phyloP scores from a whole-genome alignment of 164 flowering plant genomes.

The Nymphaea thermarum region DNA sequence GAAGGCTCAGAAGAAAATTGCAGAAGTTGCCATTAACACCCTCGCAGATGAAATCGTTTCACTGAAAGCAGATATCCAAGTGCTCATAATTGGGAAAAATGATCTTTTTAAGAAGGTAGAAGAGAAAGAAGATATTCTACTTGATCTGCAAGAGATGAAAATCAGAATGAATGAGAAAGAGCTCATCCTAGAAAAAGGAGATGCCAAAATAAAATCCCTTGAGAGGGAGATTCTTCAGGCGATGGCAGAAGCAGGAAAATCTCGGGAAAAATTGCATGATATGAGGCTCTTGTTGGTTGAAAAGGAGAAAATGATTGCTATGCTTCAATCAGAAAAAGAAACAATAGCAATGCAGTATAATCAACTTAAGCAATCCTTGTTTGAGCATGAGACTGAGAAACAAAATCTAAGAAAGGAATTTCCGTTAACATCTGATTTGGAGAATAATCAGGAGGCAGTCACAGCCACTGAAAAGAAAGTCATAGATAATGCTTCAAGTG shows the following conservation, averaged over 20 bases:
- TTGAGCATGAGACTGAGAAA: constrained; percentile 54
- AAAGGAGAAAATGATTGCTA: constrained; percentile 23
- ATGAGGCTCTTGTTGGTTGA: constrained; percentile 36
- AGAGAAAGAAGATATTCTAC: constrained; percentile 19
- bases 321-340: constrained; percentile 38
- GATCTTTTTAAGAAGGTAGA: constrained; percentile 22
- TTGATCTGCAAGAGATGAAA: constrained; percentile 29
- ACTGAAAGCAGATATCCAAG: constrained; percentile 37
- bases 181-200: constrained; percentile 25
- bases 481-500: constrained; percentile 28
- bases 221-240: constrained; percentile 22
- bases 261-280: constrained; percentile 26
- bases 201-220: constrained; percentile 33
- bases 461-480: constrained; percentile 44
- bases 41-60: constrained; percentile 26
- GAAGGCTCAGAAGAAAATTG: constrained; percentile 29
- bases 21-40: constrained; percentile 23
- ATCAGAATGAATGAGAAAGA: constrained; percentile 19
- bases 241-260: constrained; percentile 38
- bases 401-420: constrained; percentile 46
- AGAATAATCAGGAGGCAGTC: constrained; percentile 50
- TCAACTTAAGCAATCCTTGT: constrained; percentile 32
- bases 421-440: constrained; percentile 38
- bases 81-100: constrained; percentile 23
- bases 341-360: constrained; percentile 29